Percentiles rank a stretch among this genome's conserved stretches.
Conservation (phyloP, 2,329 filamentous ascomycete species). For the Botrytis hyacinthi region DNA sequence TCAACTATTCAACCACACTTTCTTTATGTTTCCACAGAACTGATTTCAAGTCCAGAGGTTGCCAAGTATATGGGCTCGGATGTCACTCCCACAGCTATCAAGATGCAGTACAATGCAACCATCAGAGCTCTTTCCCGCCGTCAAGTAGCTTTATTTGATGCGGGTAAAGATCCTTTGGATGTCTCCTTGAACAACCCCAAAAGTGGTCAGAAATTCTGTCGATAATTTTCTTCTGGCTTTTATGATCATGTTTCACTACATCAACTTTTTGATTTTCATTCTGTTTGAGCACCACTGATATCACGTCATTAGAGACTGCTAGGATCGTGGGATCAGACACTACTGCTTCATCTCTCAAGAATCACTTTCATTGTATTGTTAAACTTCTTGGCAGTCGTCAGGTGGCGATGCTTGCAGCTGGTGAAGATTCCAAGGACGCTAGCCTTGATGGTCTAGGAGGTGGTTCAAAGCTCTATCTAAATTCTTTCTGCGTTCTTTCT, state of each 20-base stretch:
- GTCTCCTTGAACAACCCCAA: background rate
- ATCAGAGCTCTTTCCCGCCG: constrained; percentile 52
- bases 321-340: constrained; percentile 31
- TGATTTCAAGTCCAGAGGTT: constrained; percentile 20
- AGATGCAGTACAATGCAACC: constrained; percentile 27
- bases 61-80: constrained; percentile 30
- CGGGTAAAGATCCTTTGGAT: constrained; percentile 44
- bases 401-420: constrained; percentile 45
- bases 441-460: constrained; percentile 25
- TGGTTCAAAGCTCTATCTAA: background rate
- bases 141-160: constrained; percentile 46
- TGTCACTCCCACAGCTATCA: constrained; percentile 27
- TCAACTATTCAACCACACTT: background rate
- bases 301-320: constrained; percentile 22
- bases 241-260: background rate
- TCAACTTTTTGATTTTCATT: background rate
- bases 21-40: background rate
- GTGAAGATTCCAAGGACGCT: constrained; percentile 43
- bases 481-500: no score
- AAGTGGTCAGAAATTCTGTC: constrained; percentile 13
- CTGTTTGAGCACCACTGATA: constrained; percentile 6
- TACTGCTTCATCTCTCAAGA: constrained; percentile 27
- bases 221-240: background rate
- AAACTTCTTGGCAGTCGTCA: constrained; percentile 53
- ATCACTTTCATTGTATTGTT: constrained; percentile 38